Evolutionary conservation across 345 rosid genomes (phyloP), one percentile per base, ranked within the genome.

Genomic region (Carallia brachiata): DNA sequence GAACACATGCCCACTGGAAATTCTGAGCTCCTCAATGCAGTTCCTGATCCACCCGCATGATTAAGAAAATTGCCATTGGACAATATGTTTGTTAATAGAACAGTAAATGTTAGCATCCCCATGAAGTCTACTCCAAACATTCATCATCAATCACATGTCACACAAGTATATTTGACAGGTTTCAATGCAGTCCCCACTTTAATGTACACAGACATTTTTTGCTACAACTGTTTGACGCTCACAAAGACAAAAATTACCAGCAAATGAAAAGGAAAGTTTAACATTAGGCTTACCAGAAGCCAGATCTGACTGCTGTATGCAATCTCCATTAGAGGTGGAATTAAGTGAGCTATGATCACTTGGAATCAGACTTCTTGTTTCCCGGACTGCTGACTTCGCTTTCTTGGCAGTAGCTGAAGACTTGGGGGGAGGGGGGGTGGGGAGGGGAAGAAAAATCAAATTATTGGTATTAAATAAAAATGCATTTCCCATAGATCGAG

Each of bases 1-100:
- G 69, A 61, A 53, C 17, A 71, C 75, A 75, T 78, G 18, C 73
- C 80, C 58, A 61, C 77, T 23, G 69, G 76, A 52, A 77, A 72
- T 65, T 75, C 80, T 32, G 74, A 79, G 78, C 78, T 62, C 28
- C 70, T 73, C 55, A 48, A 47, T 55, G 72, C 82, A 36, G 73
- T 66, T 27, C 63, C 72, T 10, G 54, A 65, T 66, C 67, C 73
- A 70, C 69, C 91, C 79, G 77, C 75, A 73, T 64, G 58, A 68
- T 68, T 47, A 44, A 72, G 67, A 52, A 59, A 69, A 64, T 36
- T 60, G 37, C 61, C 1, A 65, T 63, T 8, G 69, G 64, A 65
- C 17, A 18, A 44, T n/a, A 36, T 13, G 48, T 10, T 56, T 12
- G 50, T 56, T 56, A 5, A 56, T 56, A 27, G 34, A 30, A 56